Evolutionary conservation across 352 stramenopile genomes (phyloP).

Genomic region (Pythium pyrilobum): DNA sequence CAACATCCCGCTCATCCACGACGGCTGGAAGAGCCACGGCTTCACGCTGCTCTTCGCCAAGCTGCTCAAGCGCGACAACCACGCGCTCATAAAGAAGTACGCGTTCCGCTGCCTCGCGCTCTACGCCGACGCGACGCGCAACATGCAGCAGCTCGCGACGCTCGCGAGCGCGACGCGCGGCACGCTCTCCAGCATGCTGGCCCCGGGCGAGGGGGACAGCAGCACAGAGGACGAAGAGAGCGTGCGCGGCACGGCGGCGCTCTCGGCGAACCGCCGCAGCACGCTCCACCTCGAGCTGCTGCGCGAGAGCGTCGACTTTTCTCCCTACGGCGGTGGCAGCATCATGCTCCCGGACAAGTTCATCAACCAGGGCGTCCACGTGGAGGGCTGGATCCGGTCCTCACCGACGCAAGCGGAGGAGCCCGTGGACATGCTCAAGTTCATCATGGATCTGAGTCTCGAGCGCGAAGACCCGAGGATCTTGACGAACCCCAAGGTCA

Average conservation of each 20-base stretch:
- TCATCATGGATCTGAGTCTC: conserved; percentile 85
- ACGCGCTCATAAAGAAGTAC: conserved; percentile 88
- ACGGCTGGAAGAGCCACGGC: conserved; percentile 79
- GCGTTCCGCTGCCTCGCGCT: conserved; percentile 80
- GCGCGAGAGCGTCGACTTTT: conserved; percentile 82
- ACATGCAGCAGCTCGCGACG: conserved; percentile 51
- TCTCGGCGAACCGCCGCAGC: conserved; percentile 38
- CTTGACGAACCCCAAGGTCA: conserved; percentile 34
- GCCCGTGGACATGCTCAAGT: conserved; percentile 87
- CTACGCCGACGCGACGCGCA: conserved; percentile 75
- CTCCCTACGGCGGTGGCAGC: conserved; percentile 74
- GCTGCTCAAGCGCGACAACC: conserved; percentile 80
- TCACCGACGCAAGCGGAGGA: conserved; percentile 80
- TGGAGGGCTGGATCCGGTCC: conserved; percentile 80
- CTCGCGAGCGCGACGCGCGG: conserved; percentile 12
- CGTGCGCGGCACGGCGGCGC: conserved; percentile 28
- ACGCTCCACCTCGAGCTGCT: conserved; percentile 74
- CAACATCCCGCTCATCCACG: conserved; percentile 57
- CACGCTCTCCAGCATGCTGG: conserved; percentile 20
- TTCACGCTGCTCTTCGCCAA: conserved; percentile 84
- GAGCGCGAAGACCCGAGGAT: conserved; percentile 59
- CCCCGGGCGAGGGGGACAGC: conserved; percentile 39
- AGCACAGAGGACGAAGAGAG: conserved; percentile 38
- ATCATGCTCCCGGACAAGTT: conserved; percentile 79
- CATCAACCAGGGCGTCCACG: conserved; percentile 77